phyloP scores from a whole-genome alignment of 2,329 filamentous ascomycete genomes.

The Trichoderma afroharzianum region DNA sequence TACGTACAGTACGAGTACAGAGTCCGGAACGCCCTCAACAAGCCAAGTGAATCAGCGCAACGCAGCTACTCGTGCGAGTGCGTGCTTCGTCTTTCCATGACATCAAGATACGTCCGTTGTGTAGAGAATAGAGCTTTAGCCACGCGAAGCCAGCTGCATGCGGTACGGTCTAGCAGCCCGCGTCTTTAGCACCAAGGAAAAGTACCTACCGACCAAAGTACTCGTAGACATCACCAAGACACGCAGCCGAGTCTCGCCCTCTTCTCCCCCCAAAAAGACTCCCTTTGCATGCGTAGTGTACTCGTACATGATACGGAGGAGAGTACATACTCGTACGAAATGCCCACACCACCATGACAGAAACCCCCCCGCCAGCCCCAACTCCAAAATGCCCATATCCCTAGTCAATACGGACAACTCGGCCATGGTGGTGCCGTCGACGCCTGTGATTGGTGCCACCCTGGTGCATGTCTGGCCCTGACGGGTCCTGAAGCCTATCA shows the following conservation, averaged over 20 bases:
- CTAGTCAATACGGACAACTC: slow-evolving; percentile 15
- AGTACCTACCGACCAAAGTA: neutral
- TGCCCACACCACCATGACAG: slow-evolving; percentile 7
- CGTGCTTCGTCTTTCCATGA: neutral
- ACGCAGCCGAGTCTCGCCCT: neutral
- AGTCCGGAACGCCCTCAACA: neutral
- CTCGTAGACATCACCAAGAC: neutral
- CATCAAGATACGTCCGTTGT: neutral
- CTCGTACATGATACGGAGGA: neutral
- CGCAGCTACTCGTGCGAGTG: neutral
- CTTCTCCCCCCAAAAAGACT: neutral
- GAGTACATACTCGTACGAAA: neutral
- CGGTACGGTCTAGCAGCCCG: neutral
- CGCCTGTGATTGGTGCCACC: neutral
- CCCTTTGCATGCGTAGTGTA: no score
- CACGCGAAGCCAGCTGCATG: neutral
- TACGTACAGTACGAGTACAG: no score
- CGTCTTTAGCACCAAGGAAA: neutral
- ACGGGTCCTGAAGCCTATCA: neutral
- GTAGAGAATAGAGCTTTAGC: neutral
- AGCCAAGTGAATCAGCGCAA: neutral
- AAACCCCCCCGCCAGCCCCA: neutral
- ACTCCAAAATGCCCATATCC: neutral
- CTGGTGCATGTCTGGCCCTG: slow-evolving; percentile 7
- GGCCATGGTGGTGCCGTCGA: slow-evolving; percentile 1